Percentiles rank a stretch among this genome's conserved stretches.
Evolutionary conservation across 371 early-diverging fungal genomes (phyloP).

Genomic region (Actinomucor elegans): DNA sequence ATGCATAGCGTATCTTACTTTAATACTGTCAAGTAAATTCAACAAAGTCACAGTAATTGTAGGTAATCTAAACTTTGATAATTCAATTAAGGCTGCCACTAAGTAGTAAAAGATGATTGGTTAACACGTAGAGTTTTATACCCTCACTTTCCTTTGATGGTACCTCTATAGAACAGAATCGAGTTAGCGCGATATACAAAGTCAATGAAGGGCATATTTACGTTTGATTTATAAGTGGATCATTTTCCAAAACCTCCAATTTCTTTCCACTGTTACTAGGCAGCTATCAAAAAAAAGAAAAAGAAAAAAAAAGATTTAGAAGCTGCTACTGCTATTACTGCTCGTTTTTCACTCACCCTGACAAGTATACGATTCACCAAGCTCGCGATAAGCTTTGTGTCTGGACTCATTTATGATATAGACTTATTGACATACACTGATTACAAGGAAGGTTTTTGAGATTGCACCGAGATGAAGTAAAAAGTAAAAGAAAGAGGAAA

Average conservation of each 20-base stretch:
- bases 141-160: neutral
- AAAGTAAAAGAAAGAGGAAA: too few relatives aligned
- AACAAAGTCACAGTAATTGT: slow-evolving; percentile 56
- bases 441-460: too few relatives aligned
- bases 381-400: slow-evolving; percentile 44
- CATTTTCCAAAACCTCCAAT: slow-evolving; percentile 56
- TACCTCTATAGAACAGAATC: slow-evolving; percentile 14
- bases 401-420: slow-evolving; percentile 33
- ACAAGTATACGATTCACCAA: slow-evolving; percentile 41
- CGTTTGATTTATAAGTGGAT: slow-evolving; percentile 66
- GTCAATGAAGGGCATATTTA: slow-evolving; percentile 5
- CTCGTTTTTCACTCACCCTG: slow-evolving; percentile 26
- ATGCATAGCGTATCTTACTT: too few relatives aligned
- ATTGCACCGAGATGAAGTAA: too few relatives aligned
- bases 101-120: slow-evolving; percentile 1
- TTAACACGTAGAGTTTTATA: slow-evolving; percentile 7
- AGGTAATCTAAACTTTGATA: slow-evolving; percentile 64
- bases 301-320: neutral
- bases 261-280: slow-evolving; percentile 58
- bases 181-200: neutral
- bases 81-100: slow-evolving; percentile 64
- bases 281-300: slow-evolving; percentile 32
- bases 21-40: slow-evolving; percentile 60
- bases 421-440: neutral
- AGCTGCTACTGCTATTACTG: neutral